A percentile compares a stretch with the other conserved stretches of the same genome.
Evolutionary conservation across 495 filamentous ascomycete species (phyloP).

Genomic region (Xylaria cubensis): DNA sequence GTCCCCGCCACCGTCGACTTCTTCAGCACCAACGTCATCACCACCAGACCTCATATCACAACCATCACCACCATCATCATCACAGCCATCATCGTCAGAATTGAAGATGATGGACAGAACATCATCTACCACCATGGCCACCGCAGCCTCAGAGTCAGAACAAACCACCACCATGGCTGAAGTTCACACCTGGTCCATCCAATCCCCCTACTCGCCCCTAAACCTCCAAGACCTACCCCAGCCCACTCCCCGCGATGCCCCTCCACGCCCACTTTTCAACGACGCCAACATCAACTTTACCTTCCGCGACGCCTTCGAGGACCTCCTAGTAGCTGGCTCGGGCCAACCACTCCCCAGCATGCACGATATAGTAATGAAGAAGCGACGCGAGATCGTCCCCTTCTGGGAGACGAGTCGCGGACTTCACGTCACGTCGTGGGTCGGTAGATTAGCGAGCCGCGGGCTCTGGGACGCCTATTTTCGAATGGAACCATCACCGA

Average conservation of each 20-base stretch:
- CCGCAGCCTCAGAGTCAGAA: background rate
- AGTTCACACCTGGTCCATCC: slow-evolving; percentile 32
- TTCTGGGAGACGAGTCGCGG: slow-evolving; percentile 18
- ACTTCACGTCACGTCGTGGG: slow-evolving; percentile 29
- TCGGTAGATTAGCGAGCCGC: slow-evolving; percentile 17
- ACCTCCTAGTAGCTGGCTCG: slow-evolving; percentile 43
- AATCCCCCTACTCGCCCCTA: slow-evolving; percentile 47
- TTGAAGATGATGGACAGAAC: background rate
- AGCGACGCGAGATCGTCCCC: slow-evolving; percentile 3
- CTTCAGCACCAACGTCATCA: background rate
- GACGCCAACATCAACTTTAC: slow-evolving; percentile 35
- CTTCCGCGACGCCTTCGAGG: slow-evolving; percentile 52
- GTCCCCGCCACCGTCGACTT: slow-evolving; percentile 4
- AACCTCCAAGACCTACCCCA: slow-evolving; percentile 39
- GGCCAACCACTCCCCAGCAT: slow-evolving; percentile 33
- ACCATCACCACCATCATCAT: background rate
- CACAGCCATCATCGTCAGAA: background rate
- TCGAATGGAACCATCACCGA: slow-evolving; percentile 13
- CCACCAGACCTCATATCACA: background rate
- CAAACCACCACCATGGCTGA: slow-evolving; percentile 18
- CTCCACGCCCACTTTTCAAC: too few relatives aligned
- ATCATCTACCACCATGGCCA: background rate
- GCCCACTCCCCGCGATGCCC: slow-evolving; percentile 31
- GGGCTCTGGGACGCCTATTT: slow-evolving; percentile 39
- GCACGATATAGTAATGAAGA: slow-evolving; percentile 6